These are phyloP conservation scores for Cladophialophora psammophila DNA, from an alignment of 2,329 filamentous ascomycete species.

Conservation along the genomic window DNA sequence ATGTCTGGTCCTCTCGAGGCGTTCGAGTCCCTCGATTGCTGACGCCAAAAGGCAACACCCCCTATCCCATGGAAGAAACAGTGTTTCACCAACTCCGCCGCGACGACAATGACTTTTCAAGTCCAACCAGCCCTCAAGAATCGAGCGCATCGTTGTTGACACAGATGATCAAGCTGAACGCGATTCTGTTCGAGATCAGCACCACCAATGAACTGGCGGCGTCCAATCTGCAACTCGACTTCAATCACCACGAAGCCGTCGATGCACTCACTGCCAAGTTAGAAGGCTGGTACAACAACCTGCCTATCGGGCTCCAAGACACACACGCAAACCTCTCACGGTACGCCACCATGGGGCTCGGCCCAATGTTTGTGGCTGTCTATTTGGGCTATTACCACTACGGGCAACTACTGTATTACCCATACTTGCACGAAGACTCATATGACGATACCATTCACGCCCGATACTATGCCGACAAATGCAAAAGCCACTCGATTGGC, in stretches of 20 bases:
- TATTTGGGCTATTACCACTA: constrained; percentile 59
- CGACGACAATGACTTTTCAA: constrained; percentile 17
- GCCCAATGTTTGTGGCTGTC: constrained; percentile 54
- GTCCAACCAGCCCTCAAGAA: constrained; percentile 23
- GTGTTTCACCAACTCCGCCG: constrained; percentile 43
- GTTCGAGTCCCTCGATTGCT: constrained; percentile 48
- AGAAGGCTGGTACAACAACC: constrained; percentile 47
- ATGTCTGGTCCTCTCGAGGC: constrained; percentile 51
- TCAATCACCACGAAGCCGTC: constrained; percentile 36
- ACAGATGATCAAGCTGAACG: constrained; percentile 51
- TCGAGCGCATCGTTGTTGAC: constrained; percentile 31
- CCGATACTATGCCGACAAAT: constrained; percentile 49
- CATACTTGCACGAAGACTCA: constrained; percentile 51
- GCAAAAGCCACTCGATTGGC: constrained; percentile 50
- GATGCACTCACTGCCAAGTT: constrained; percentile 46
- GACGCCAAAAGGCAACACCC: constrained; percentile 40
- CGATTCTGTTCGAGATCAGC: constrained; percentile 52
- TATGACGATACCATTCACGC: constrained; percentile 25
- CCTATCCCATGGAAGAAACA: constrained; percentile 50
- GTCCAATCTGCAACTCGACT: constrained; percentile 24
- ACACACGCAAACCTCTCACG: constrained; percentile 50
- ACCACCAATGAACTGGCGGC: constrained; percentile 49
- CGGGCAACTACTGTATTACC: constrained; percentile 57
- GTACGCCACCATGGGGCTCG: constrained; percentile 51
- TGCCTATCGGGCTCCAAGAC: constrained; percentile 49